Evolutionary conservation across 768 basidiomycete species (phyloP).

Genomic region (Amanita rimosa): DNA sequence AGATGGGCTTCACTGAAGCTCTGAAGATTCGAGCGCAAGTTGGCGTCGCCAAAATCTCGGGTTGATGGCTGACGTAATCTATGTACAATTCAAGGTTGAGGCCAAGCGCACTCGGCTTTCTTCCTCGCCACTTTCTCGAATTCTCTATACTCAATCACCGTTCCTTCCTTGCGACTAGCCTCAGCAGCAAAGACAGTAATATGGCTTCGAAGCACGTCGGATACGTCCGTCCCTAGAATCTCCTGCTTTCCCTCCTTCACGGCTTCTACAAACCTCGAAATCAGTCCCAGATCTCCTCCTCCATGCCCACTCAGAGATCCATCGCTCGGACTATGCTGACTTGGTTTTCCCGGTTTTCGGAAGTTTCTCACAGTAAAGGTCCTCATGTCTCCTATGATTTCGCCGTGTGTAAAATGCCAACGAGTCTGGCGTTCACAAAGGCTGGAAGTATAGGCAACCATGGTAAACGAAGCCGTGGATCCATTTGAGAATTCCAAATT

Average conservation of each 20-base stretch:
- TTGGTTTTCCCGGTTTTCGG: constrained; percentile 35
- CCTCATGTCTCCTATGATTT: constrained; percentile 80
- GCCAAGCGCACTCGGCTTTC: constrained; percentile 10
- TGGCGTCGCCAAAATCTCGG: not conserved
- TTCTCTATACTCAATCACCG: constrained; percentile 54
- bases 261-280: constrained; percentile 66
- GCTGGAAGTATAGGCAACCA: constrained; percentile 75
- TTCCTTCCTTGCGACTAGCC: constrained; percentile 56
- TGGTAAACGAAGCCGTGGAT: constrained; percentile 76
- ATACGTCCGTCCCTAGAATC: constrained; percentile 51
- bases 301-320: constrained; percentile 61
- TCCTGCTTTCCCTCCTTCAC: constrained; percentile 55
- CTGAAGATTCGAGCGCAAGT: too few species aligned
- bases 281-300: constrained; percentile 73
- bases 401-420: constrained; percentile 79
- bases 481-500: constrained; percentile 81
- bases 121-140: constrained; percentile 47
- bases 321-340: constrained; percentile 35
- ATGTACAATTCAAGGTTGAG: not conserved
- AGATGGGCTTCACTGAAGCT: too few species aligned
- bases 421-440: constrained; percentile 79
- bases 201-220: constrained; percentile 67
- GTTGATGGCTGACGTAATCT: not conserved
- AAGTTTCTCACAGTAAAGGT: constrained; percentile 73
- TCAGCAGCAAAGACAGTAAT: constrained; percentile 86